Evolutionary conservation across 129 eudicot species (phyloP).

Genomic region (Erigeron canadensis): DNA sequence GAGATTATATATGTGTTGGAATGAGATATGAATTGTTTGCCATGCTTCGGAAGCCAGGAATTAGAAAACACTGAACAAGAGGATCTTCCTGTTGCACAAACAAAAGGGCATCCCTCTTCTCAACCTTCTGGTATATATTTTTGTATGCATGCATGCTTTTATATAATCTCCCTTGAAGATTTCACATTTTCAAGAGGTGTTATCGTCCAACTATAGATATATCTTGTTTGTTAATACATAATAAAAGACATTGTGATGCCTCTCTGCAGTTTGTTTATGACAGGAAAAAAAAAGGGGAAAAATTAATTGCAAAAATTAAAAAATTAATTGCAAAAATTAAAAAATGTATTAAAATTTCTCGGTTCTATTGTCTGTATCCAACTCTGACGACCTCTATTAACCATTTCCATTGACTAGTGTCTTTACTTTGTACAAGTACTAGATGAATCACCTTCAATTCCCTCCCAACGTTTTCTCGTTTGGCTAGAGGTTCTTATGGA

Average conservation of each 20-base stretch:
- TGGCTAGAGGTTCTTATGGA: too few relatives aligned
- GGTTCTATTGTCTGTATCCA: too few relatives aligned
- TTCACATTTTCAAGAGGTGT: not conserved
- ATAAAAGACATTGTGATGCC: not conserved
- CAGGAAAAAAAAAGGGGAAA: not conserved
- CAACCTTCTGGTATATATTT: conserved; percentile 35
- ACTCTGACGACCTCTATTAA: too few relatives aligned
- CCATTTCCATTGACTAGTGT: too few relatives aligned
- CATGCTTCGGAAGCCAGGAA: conserved; percentile 57
- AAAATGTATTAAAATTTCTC: not conserved
- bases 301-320: too few relatives aligned
- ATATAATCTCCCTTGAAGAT: not conserved
- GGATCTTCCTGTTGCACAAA: conserved; percentile 43
- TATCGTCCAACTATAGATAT: not conserved
- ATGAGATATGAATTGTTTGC: conserved; percentile 64
- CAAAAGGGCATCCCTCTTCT: conserved; percentile 36
- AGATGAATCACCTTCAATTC: too few relatives aligned
- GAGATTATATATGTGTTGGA: conserved; percentile 32
- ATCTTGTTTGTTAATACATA: not conserved
- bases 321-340: too few relatives aligned
- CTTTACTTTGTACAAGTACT: too few relatives aligned
- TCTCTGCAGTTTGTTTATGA: not conserved
- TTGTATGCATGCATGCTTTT: conserved; percentile 5
- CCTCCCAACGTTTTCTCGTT: too few relatives aligned
- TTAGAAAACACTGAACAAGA: conserved; percentile 28